Evolutionary conservation across 2,329 filamentous ascomycete species (phyloP).

Genomic region (Ascocoryne sarcoides): DNA sequence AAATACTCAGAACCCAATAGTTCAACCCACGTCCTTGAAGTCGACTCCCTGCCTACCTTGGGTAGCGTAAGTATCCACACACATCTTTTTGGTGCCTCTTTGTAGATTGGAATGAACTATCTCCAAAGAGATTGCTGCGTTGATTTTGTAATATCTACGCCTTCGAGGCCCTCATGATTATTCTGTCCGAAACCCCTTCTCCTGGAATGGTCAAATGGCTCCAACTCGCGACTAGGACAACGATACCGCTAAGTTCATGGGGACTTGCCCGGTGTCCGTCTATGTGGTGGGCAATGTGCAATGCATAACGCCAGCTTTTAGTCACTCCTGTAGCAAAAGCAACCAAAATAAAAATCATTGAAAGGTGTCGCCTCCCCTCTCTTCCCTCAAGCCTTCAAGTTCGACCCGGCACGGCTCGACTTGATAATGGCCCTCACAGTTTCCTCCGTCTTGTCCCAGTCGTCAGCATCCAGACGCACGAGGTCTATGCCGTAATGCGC

Average conservation of each 20-base stretch:
- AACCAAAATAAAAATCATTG: background rate
- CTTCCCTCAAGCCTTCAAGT: background rate
- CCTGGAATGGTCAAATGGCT: too few species aligned
- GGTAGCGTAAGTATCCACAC: too few species aligned
- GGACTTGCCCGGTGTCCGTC: background rate
- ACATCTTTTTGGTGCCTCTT: too few species aligned
- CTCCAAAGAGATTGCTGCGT: too few species aligned
- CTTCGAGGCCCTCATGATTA: too few species aligned
- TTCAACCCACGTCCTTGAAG: too few species aligned
- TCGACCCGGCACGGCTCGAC: constrained; percentile 46
- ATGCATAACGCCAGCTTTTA: background rate
- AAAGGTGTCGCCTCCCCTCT: background rate
- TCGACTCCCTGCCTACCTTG: too few species aligned
- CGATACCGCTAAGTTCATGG: background rate
- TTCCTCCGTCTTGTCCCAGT: constrained; percentile 86
- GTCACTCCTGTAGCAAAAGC: background rate
- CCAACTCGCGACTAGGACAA: too few species aligned
- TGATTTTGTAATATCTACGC: too few species aligned
- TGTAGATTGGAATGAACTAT: too few species aligned
- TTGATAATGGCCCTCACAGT: constrained; percentile 77
- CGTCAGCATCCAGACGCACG: constrained; percentile 69
- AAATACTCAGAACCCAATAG: too few species aligned
- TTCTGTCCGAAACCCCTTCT: too few species aligned
- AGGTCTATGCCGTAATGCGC: constrained; percentile 73
- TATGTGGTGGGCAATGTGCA: background rate